Evolutionary conservation across 2,329 filamentous ascomycete species (phyloP).

Genomic region (Lasiodiplodia gonubiensis): DNA sequence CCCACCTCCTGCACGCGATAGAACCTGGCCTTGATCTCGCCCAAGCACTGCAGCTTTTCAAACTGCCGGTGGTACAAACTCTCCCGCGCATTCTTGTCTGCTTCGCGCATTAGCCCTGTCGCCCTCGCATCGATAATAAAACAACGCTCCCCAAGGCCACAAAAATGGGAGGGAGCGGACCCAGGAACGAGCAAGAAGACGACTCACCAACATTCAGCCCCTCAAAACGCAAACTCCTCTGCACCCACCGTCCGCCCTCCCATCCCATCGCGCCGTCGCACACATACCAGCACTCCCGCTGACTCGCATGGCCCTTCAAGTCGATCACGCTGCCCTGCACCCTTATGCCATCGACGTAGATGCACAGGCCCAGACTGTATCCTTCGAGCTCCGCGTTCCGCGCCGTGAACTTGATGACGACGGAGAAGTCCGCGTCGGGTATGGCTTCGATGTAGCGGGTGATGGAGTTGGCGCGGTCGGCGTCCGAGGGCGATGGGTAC

Average conservation of each 20-base stretch:
- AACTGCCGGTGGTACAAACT: conserved; percentile 9
- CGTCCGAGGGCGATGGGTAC: background rate
- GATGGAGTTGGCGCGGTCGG: conserved; percentile 10
- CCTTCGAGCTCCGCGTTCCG: conserved; percentile 2
- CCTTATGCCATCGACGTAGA: conserved; percentile 11
- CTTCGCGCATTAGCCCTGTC: background rate
- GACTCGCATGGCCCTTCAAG: conserved; percentile 1
- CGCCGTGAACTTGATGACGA: conserved; percentile 24
- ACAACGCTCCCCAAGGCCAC: background rate
- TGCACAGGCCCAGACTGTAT: conserved; percentile 14
- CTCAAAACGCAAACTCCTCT: conserved; percentile 9
- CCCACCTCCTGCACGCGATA: conserved; percentile 18
- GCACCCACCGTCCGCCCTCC: conserved; percentile 18
- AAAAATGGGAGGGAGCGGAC: background rate
- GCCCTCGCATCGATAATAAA: background rate
- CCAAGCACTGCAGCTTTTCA: conserved; percentile 9
- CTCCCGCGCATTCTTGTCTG: conserved; percentile 17
- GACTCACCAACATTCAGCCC: conserved; percentile 9
- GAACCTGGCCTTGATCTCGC: conserved; percentile 15
- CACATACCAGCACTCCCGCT: conserved; percentile 18
- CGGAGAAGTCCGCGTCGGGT: conserved; percentile 15
- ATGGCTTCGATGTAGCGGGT: conserved; percentile 21
- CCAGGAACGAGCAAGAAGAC: background rate
- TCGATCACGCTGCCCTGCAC: conserved; percentile 22
- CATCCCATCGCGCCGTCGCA: conserved; percentile 13